Conservation (phyloP, 441 rosid genomes). For the Syzygium syzygioides region DNA sequence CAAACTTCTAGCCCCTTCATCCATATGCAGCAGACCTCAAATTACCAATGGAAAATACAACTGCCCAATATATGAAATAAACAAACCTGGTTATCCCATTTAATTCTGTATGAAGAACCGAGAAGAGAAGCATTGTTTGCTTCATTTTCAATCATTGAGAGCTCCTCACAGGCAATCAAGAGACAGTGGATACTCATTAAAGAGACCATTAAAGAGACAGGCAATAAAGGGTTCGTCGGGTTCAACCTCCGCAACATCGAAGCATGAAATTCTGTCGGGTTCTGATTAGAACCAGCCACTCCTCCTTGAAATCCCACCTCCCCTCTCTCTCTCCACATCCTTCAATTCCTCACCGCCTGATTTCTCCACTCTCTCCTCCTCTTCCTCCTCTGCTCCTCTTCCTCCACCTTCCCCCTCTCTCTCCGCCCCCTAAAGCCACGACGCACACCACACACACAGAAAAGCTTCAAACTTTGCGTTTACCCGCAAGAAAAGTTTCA, state of each 20-base stretch:
- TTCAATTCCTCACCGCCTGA: constrained; percentile 5
- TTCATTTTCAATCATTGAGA: too few species aligned
- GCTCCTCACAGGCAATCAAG: too few species aligned
- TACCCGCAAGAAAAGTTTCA: neutral
- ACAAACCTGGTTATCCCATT: too few species aligned
- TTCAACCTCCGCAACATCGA: constrained; percentile 65
- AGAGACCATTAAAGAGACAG: too few species aligned
- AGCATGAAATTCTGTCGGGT: constrained; percentile 1
- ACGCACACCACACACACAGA: neutral
- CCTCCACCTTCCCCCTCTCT: constrained; percentile 24
- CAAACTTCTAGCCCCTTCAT: too few species aligned
- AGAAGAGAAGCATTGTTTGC: too few species aligned
- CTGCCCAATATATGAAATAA: too few species aligned
- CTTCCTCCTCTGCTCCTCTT: neutral
- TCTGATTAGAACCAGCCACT: neutral
- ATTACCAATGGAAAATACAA: too few species aligned
- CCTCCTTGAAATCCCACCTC: neutral
- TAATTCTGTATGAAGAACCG: too few species aligned
- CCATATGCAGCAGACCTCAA: too few species aligned
- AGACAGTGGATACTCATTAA: too few species aligned
- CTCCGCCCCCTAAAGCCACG: constrained; percentile 29
- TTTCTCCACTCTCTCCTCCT: neutral
- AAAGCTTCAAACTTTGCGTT: neutral
- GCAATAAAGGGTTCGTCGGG: constrained; percentile 62
- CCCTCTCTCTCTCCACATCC: neutral